Evolutionary conservation across 2,329 filamentous ascomycete species (phyloP).

Genomic region (Fusarium buharicum): DNA sequence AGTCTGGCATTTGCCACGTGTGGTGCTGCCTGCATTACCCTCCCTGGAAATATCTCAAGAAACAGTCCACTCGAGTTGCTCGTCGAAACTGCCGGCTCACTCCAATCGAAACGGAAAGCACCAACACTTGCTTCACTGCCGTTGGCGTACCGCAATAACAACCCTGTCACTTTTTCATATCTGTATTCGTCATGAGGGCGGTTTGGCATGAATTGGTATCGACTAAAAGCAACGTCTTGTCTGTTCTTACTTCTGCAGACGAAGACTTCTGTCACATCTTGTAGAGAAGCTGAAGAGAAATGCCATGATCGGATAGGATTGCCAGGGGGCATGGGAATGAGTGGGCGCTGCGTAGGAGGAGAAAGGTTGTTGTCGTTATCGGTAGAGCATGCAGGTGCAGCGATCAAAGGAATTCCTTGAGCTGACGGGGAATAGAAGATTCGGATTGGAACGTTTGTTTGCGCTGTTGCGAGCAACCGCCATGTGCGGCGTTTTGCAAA

Average conservation of each 20-base stretch:
- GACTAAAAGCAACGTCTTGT: neutral
- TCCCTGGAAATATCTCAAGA: neutral
- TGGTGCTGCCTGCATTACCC: neutral
- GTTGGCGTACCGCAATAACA: conserved; percentile 1
- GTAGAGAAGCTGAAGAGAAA: neutral
- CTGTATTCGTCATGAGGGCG: too few species aligned
- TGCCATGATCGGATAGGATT: neutral
- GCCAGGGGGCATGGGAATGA: neutral
- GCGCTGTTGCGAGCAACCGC: neutral
- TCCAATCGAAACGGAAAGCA: conserved; percentile 9
- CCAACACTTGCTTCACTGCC: conserved; percentile 12
- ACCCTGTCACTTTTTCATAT: neutral
- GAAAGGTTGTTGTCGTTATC: accelerated
- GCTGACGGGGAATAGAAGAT: conserved; percentile 6
- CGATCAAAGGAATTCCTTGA: conserved; percentile 3
- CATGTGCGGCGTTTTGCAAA: neutral
- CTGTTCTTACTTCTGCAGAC: neutral
- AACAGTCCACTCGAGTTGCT: neutral
- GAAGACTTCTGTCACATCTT: neutral
- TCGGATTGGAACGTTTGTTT: neutral
- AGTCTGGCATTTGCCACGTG: neutral
- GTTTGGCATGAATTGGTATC: too few species aligned
- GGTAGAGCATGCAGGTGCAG: neutral
- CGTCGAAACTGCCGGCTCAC: neutral
- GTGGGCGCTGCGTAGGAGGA: neutral